Evolutionary conservation across 2,329 filamentous ascomycete genomes (phyloP).

Genomic region (Fusarium caatingaense): DNA sequence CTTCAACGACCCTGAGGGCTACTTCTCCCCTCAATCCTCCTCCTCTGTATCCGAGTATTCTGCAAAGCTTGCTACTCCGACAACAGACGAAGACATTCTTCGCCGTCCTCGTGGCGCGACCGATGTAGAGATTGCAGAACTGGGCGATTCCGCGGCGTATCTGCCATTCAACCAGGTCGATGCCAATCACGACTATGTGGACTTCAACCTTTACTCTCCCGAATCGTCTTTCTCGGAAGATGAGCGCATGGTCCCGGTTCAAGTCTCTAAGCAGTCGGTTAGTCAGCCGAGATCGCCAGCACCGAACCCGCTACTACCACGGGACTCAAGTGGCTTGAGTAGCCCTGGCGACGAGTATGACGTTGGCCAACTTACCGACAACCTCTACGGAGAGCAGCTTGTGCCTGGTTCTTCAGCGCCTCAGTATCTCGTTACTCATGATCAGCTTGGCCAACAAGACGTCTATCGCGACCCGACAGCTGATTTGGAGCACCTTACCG

Average conservation of each 20-base stretch:
- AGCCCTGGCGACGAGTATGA: conserved; percentile 6
- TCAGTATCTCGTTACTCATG: conserved; percentile 18
- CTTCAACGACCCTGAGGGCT: conserved; percentile 57
- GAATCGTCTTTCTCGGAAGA: conserved; percentile 61
- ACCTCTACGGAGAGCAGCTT: conserved; percentile 13
- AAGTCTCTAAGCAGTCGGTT: conserved; percentile 36
- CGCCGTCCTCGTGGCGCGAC: conserved; percentile 3
- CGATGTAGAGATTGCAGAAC: conserved; percentile 15
- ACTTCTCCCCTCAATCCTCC: conserved; percentile 55
- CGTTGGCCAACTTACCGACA: not conserved
- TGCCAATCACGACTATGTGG: conserved; percentile 57
- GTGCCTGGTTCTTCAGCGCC: conserved; percentile 1
- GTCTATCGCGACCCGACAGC: conserved; percentile 37
- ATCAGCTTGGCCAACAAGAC: conserved; percentile 12
- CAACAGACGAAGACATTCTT: conserved; percentile 39
- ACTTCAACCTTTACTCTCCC: conserved; percentile 68
- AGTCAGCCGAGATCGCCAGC: conserved; percentile 34
- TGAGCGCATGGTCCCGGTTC: conserved; percentile 55
- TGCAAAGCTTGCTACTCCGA: conserved; percentile 46
- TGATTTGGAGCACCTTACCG: conserved; percentile 15
- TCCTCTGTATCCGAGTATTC: conserved; percentile 45
- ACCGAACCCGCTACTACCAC: conserved; percentile 21
- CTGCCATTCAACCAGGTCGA: conserved; percentile 43
- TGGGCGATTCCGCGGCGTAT: conserved; percentile 17
- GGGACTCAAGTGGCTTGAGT: conserved; percentile 18